phyloP scores from a whole-genome alignment of 805 yeast genomes.

The Zygotorulaspora chibaensis region DNA sequence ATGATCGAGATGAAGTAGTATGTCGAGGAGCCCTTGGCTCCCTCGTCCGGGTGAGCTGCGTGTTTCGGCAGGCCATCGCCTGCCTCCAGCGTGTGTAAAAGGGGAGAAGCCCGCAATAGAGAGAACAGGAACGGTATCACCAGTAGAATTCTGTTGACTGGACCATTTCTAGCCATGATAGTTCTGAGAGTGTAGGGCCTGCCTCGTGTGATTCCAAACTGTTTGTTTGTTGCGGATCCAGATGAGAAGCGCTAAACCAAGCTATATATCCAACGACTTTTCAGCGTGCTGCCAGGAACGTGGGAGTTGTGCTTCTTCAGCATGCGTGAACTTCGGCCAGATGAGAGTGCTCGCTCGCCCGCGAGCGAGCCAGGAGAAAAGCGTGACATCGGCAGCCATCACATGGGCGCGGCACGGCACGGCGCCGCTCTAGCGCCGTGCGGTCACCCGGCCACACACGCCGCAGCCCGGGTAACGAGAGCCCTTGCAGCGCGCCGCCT shows the following conservation, averaged over 20 bases:
- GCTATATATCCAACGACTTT: too few species aligned
- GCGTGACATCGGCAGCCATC: neutral
- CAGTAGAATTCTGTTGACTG: neutral
- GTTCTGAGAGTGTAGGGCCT: neutral
- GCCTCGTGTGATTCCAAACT: too few species aligned
- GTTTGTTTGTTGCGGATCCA: too few species aligned
- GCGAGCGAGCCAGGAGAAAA: too few species aligned
- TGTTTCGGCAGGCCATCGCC: neutral
- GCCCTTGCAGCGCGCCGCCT: neutral
- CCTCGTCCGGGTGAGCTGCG: neutral
- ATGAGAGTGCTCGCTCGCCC: too few species aligned
- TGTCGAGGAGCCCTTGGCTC: conserved; percentile 21
- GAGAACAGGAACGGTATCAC: neutral
- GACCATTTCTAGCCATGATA: neutral
- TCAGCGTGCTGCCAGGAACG: neutral
- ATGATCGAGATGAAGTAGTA: conserved; percentile 51
- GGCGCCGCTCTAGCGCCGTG: neutral
- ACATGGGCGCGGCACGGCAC: neutral
- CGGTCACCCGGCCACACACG: neutral
- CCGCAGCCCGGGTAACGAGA: neutral
- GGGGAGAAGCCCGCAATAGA: neutral
- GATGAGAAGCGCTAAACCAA: too few species aligned
- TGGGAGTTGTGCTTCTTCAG: neutral
- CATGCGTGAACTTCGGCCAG: too few species aligned
- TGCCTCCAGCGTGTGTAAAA: neutral